Evolutionary conservation across 208 protist species (phyloP), one percentile per base, ranked within the genome.

Genomic region (Trypanosoma vivax): DNA sequence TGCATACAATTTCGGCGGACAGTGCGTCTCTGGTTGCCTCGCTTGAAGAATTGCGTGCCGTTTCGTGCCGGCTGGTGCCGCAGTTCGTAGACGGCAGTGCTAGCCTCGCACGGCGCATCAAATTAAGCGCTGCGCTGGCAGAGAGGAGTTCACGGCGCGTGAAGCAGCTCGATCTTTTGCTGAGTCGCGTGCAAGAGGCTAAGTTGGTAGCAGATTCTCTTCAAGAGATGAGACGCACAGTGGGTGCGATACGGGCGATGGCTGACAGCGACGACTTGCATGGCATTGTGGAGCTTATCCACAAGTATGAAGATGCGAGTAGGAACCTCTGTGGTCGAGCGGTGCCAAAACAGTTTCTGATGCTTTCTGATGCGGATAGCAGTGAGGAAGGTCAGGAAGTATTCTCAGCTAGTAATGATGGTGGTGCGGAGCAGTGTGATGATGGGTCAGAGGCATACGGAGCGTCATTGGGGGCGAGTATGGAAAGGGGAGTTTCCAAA

Each of bases 251-350:
- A 29, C 41, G 35, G 37, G 38, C 27, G 11, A 69, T 64, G 24
- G 46, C 88, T 29, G 65, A 57, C 3, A 11, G 50, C 0, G 70
- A 62, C 5, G 79, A 87, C 29, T 47, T 89, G n/a, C 71, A 76
- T 11, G 53, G 59, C 14, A 76, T 59, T 4, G 74, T 88, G 34
- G 50, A 75, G 48, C 63, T 85, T 6, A 62, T 92, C 25, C 56
- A 49, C 16, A 72, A 70, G 43, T 92, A 88, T 53, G 73, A 87
- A 39, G 67, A 59, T 48, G 85, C 85, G 27, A 67, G 66, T 27
- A 45, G 43, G 2, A 53, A 75, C 29, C 30, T 89, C 24, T 35
- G 53, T 7, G 39, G 37, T n/a, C 19, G 23, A 5, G 24, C 30
- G 4, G n/a, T 43, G 39, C 41, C 46, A 0, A 2, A 9, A 21